phyloP scores from a whole-genome alignment of 2,329 filamentous ascomycete species.

The Cadophora luteo-olivacea region DNA sequence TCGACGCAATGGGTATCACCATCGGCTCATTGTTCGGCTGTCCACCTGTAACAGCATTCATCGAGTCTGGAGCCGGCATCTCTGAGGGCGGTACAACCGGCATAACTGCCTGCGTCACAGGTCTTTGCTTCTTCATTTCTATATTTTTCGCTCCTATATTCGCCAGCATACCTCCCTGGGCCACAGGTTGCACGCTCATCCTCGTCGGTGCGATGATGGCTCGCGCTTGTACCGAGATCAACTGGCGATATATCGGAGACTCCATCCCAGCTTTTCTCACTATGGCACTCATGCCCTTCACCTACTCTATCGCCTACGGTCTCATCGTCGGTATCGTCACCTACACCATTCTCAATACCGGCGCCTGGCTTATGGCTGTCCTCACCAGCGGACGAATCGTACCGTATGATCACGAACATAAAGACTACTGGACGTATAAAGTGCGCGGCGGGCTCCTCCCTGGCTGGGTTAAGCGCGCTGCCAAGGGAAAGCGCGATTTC shows the following conservation, averaged over 20 bases:
- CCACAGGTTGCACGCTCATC: conserved; percentile 86
- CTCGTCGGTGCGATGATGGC: conserved; percentile 91
- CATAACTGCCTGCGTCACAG: conserved; percentile 79
- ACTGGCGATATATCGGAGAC: conserved; percentile 87
- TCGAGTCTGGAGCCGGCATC: conserved; percentile 90
- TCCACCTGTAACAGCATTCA: conserved; percentile 84
- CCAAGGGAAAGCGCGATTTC: conserved; percentile 49
- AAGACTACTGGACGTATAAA: conserved; percentile 82
- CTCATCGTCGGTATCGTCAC: conserved; percentile 79
- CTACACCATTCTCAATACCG: conserved; percentile 77
- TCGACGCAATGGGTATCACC: conserved; percentile 81
- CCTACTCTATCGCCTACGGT: conserved; percentile 87
- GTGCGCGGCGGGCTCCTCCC: conserved; percentile 78
- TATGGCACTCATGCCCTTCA: conserved; percentile 87
- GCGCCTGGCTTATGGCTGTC: conserved; percentile 73
- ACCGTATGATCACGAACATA: conserved; percentile 76
- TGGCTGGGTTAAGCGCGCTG: conserved; percentile 71
- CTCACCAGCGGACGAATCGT: conserved; percentile 72
- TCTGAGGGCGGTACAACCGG: conserved; percentile 87
- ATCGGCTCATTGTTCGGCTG: conserved; percentile 80
- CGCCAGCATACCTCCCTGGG: conserved; percentile 87
- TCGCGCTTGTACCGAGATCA: conserved; percentile 79
- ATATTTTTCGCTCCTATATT: conserved; percentile 93
- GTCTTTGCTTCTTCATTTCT: conserved; percentile 84
- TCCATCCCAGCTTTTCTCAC: conserved; percentile 85